Evolutionary conservation across 202 grass and related monocot genomes (phyloP).

Genomic region (Panicum hallii): DNA sequence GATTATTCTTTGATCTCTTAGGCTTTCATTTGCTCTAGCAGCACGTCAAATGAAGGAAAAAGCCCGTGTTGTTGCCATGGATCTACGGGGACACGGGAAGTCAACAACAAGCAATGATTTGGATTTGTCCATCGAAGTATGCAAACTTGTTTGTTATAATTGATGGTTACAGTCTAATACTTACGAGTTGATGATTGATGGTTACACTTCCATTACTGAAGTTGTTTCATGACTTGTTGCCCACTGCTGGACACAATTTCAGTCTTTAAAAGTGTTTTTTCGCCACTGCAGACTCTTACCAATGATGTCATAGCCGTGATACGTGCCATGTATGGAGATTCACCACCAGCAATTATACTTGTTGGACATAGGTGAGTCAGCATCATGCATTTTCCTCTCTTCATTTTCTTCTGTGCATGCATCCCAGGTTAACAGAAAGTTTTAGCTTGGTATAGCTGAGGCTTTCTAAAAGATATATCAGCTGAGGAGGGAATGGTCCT

Average conservation of each 20-base stretch:
- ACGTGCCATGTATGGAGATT: slow-evolving; percentile 80
- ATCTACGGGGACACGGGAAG: slow-evolving; percentile 92
- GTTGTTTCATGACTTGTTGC: slow-evolving; percentile 20
- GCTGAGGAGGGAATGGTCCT: background rate
- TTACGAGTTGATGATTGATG: background rate
- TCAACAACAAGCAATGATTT: slow-evolving; percentile 78
- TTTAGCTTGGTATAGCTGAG: background rate
- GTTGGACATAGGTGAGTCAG: slow-evolving; percentile 84
- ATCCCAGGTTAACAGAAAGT: slow-evolving; percentile 13
- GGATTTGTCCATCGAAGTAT: slow-evolving; percentile 91
- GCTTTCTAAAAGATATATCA: slow-evolving; percentile 11
- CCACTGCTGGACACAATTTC: background rate
- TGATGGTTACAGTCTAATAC: slow-evolving; percentile 1
- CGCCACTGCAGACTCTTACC: slow-evolving; percentile 71
- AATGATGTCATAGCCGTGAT: slow-evolving; percentile 82
- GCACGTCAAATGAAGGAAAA: slow-evolving; percentile 84
- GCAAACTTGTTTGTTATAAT: slow-evolving; percentile 28
- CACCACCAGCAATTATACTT: slow-evolving; percentile 91
- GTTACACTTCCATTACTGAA: background rate
- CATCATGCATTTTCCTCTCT: slow-evolving; percentile 6
- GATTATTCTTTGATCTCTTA: slow-evolving; percentile 45
- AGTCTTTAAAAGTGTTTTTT: slow-evolving; percentile 35
- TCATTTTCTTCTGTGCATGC: background rate
- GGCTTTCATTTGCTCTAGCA: slow-evolving; percentile 95
- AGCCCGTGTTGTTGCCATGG: slow-evolving; percentile 74